These are phyloP conservation scores for Spizellomyces sp. DNA, from an alignment of 192 early-diverging fungal species.

Conservation along the genomic window DNA sequence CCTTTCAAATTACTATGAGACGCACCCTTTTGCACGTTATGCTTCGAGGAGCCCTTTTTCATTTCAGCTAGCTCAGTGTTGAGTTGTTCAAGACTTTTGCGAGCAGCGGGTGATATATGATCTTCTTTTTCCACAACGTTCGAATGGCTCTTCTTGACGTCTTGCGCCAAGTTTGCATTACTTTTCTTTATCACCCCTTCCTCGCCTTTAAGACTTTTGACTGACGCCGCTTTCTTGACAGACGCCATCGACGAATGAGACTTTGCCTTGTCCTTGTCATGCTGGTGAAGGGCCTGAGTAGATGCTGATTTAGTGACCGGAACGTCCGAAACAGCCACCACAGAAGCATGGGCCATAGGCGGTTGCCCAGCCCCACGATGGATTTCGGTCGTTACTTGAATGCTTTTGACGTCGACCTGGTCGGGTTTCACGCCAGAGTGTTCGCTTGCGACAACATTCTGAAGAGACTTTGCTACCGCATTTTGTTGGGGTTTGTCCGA, in stretches of 20 bases:
- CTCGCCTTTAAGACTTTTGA: neutral
- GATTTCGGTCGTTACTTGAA: conserved; percentile 24
- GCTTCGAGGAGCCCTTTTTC: neutral
- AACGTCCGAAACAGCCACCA: neutral
- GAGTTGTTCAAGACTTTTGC: conserved; percentile 7
- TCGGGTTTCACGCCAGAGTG: neutral
- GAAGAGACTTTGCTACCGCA: no score
- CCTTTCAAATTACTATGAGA: neutral
- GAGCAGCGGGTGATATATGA: conserved; percentile 14
- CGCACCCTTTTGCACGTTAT: neutral
- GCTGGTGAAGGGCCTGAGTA: neutral
- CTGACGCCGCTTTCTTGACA: neutral
- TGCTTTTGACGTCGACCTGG: conserved; percentile 14
- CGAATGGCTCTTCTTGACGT: neutral
- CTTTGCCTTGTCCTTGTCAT: conserved; percentile 2
- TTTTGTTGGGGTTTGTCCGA: no score
- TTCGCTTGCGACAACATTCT: no score
- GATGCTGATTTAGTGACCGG: neutral
- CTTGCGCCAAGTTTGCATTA: neutral
- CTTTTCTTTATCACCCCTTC: neutral
- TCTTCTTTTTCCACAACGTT: conserved; percentile 3
- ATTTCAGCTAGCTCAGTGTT: conserved; percentile 13
- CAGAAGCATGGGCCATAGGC: conserved; percentile 1
- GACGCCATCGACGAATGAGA: conserved; percentile 5
- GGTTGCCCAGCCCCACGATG: conserved; percentile 5